Evolutionary conservation across 2,329 filamentous ascomycete genomes (phyloP).

Genomic region (Cytospora leucostoma): DNA sequence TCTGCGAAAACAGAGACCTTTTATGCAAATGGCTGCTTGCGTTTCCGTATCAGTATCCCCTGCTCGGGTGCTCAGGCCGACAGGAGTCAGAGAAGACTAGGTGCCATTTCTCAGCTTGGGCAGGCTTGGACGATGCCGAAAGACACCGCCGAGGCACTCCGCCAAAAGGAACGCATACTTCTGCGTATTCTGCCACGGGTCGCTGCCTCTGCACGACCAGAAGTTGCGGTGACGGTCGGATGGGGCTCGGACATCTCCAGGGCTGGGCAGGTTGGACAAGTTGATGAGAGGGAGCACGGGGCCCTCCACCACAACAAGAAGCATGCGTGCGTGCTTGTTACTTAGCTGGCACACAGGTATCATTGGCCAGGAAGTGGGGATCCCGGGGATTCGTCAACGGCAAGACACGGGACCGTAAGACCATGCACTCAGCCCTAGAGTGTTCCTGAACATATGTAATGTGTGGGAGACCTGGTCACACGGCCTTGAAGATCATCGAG

Average conservation of each 20-base stretch:
- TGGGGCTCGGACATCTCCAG: no score
- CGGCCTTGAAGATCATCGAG: background rate
- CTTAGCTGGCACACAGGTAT: background rate
- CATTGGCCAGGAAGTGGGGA: slow-evolving; percentile 7
- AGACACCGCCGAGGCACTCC: background rate
- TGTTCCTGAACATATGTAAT: background rate
- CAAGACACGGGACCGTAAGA: slow-evolving; percentile 20
- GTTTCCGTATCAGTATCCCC: background rate
- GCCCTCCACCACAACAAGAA: background rate
- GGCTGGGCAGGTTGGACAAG: background rate
- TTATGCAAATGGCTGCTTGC: background rate
- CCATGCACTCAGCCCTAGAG: slow-evolving; percentile 21
- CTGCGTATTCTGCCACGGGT: slow-evolving; percentile 1
- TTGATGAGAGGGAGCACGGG: background rate
- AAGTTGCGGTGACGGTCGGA: slow-evolving; percentile 14
- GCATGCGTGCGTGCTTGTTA: background rate
- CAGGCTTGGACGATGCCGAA: background rate
- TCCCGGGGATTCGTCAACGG: background rate
- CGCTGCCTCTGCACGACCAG: slow-evolving; percentile 4
- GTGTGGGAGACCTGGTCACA: background rate
- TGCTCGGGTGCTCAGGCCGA: background rate
- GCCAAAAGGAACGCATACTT: background rate
- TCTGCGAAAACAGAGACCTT: background rate
- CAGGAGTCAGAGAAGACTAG: background rate
- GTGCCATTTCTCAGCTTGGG: background rate